These are phyloP conservation scores for Pharnaceum exiguum DNA, from an alignment of 148 eudicot genomes.

Conservation along the genomic window DNA sequence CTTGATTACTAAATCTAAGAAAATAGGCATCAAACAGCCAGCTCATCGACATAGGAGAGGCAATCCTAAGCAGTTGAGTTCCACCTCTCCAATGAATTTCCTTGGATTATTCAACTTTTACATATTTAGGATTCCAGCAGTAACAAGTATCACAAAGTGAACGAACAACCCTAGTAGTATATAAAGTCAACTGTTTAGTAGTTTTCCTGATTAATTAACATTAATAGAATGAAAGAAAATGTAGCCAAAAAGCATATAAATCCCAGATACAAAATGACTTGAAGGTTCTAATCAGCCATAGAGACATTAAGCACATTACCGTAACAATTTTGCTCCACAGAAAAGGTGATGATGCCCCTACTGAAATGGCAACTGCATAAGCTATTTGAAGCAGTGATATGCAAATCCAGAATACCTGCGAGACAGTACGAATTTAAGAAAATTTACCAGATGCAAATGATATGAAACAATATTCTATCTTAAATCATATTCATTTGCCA, in stretches of 20 bases:
- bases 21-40: no score
- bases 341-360: conserved; percentile 71
- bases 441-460: background rate
- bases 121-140: no score
- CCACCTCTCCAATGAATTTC: no score
- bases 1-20: no score
- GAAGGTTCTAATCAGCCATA: background rate
- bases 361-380: conserved; percentile 77
- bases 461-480: background rate
- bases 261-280: background rate
- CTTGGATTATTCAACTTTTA: no score
- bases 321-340: conserved; percentile 82
- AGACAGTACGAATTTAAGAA: conserved; percentile 1
- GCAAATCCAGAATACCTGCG: conserved; percentile 96
- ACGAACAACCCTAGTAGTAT: no score
- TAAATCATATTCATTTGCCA: background rate
- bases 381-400: conserved; percentile 86
- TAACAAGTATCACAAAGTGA: no score
- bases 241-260: background rate
- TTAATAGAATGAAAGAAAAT: no score
- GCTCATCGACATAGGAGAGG: no score
- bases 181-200: no score
- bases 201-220: no score
- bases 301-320: conserved; percentile 36
- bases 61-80: no score